Evolutionary conservation across 1,284 basidiomycete genomes (phyloP).

Genomic region (Abortiporus biennis): DNA sequence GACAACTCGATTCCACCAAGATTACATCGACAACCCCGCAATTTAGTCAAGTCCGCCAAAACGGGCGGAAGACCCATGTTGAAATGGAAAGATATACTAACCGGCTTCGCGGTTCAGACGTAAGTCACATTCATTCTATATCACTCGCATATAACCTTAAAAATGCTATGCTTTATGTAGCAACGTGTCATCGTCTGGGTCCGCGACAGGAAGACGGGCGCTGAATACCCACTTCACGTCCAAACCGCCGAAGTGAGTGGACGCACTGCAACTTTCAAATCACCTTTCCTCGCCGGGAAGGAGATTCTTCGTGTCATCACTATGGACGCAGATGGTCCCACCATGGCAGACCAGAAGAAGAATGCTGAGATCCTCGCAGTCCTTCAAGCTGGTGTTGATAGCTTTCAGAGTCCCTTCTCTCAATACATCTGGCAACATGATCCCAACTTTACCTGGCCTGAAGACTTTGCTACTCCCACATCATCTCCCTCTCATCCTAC

Average conservation of each 20-base stretch:
- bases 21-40: too few relatives aligned
- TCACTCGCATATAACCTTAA: too few relatives aligned
- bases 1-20: too few relatives aligned
- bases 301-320: constrained; percentile 24
- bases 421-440: constrained; percentile 34
- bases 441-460: constrained; percentile 22
- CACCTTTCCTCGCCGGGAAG: constrained; percentile 18
- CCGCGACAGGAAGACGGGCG: constrained; percentile 10
- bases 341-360: constrained; percentile 43
- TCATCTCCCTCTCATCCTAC: constrained; percentile 13
- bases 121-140: too few relatives aligned
- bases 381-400: constrained; percentile 39
- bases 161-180: too few relatives aligned
- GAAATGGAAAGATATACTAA: too few relatives aligned
- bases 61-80: too few relatives aligned
- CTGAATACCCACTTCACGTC: constrained; percentile 22
- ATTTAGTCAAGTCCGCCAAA: too few relatives aligned
- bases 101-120: too few relatives aligned
- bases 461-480: constrained; percentile 13
- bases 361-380: constrained; percentile 37
- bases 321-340: constrained; percentile 45
- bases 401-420: constrained; percentile 50
- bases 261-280: constrained; percentile 16
- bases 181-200: neutral
- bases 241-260: constrained; percentile 19